Conservation (phyloP, 208 protist genomes). For the Acanthamoeba lugdunensis region DNA sequence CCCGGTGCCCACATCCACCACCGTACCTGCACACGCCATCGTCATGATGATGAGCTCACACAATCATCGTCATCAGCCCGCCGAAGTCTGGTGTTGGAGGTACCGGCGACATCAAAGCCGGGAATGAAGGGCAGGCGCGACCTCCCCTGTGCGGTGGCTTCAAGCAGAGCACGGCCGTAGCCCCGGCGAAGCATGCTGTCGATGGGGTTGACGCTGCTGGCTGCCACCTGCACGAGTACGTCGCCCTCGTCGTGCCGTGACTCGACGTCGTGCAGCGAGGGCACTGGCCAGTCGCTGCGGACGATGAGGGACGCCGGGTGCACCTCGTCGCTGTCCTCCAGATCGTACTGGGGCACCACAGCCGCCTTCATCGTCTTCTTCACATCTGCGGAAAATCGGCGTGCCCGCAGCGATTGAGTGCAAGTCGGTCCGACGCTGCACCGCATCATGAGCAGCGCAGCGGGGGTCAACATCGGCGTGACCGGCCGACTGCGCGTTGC, state of each 20-base stretch:
- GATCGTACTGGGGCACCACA: constrained; percentile 24
- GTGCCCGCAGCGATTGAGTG: background rate
- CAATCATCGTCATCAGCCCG: background rate
- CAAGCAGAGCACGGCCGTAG: constrained; percentile 52
- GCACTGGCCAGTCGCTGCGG: constrained; percentile 25
- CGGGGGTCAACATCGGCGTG: background rate
- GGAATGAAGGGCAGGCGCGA: constrained; percentile 34
- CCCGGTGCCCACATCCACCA: constrained; percentile 41
- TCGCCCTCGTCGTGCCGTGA: constrained; percentile 56
- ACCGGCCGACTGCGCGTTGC: background rate
- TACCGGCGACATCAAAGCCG: constrained; percentile 43
- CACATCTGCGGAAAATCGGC: background rate
- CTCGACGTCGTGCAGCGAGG: constrained; percentile 3
- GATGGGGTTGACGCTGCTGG: constrained; percentile 64
- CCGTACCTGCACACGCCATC: background rate
- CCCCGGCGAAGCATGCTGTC: constrained; percentile 54
- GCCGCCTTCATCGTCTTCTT: constrained; percentile 14
- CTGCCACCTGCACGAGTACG: constrained; percentile 32
- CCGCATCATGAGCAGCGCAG: background rate
- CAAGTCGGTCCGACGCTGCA: background rate
- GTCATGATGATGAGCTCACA: background rate
- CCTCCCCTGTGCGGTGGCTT: constrained; percentile 12
- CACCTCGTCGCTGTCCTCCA: background rate
- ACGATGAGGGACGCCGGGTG: constrained; percentile 27
- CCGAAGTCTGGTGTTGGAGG: background rate